Conservation (phyloP, 768 basidiomycete species). For the Tulasnella sp. region DNA sequence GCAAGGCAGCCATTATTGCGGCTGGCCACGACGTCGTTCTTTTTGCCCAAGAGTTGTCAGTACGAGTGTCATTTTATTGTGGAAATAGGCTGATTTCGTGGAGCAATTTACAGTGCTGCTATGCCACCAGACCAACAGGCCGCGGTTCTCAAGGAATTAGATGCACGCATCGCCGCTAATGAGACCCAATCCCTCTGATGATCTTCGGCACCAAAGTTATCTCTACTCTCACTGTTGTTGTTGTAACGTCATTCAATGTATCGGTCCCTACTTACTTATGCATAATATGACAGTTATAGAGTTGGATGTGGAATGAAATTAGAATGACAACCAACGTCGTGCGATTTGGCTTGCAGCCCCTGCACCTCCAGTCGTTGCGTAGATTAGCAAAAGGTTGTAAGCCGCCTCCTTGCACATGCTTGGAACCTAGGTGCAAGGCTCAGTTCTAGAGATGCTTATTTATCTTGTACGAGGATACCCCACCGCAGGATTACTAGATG, state of each 20-base stretch:
- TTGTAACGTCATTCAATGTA: not conserved
- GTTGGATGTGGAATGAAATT: not conserved
- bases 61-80: constrained; percentile 37
- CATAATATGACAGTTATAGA: not conserved
- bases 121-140: constrained; percentile 28
- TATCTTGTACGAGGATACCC: not conserved
- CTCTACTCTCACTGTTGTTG: not conserved
- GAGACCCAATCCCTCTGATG: not conserved
- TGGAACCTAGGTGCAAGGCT: constrained; percentile 46
- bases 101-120: not conserved
- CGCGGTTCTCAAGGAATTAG: constrained; percentile 13
- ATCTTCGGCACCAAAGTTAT: too few relatives aligned
- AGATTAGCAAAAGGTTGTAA: constrained; percentile 85
- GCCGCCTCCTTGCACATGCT: constrained; percentile 76
- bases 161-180: not conserved
- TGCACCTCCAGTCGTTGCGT: constrained; percentile 74
- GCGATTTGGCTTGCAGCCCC: constrained; percentile 71
- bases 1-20: constrained; percentile 64
- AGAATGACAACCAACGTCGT: constrained; percentile 72
- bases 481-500: not conserved
- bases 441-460: not conserved
- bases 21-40: constrained; percentile 54
- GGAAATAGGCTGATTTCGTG: not conserved
- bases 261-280: not conserved
- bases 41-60: constrained; percentile 72